phyloP scores from a whole-genome alignment of 2,329 filamentous ascomycete species.

The Colletotrichum lentis region DNA sequence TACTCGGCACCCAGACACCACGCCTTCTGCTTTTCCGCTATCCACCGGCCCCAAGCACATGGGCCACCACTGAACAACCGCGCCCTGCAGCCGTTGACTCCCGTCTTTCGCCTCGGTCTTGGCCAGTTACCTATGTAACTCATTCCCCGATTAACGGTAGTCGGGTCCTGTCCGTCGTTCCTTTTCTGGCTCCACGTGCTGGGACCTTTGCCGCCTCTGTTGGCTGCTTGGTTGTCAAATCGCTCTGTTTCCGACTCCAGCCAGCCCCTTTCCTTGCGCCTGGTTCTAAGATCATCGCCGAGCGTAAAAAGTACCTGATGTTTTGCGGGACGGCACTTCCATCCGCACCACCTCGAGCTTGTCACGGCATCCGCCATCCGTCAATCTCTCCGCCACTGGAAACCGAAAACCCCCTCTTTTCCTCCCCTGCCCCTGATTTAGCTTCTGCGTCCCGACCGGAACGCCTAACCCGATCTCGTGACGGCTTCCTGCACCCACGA shows the following conservation, averaged over 20 bases:
- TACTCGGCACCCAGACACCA: slow-evolving; percentile 9
- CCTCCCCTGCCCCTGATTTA: background rate
- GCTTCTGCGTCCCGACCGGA: slow-evolving; percentile 17
- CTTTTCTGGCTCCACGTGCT: slow-evolving; percentile 24
- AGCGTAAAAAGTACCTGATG: slow-evolving; percentile 33
- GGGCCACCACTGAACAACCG: slow-evolving; percentile 12
- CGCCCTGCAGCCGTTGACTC: slow-evolving; percentile 23
- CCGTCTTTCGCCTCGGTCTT: background rate
- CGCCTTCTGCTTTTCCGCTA: slow-evolving; percentile 24
- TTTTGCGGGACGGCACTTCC: slow-evolving; percentile 23
- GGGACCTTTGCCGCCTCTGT: slow-evolving; percentile 14
- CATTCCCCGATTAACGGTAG: slow-evolving; percentile 10
- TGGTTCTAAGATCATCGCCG: slow-evolving; percentile 30
- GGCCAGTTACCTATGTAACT: slow-evolving; percentile 11
- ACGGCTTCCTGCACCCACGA: slow-evolving; percentile 31
- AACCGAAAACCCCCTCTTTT: background rate
- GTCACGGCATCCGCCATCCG: slow-evolving; percentile 30
- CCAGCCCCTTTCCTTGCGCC: background rate
- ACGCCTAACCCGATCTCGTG: slow-evolving; percentile 32
- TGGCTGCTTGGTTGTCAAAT: slow-evolving; percentile 18
- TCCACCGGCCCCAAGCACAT: slow-evolving; percentile 17
- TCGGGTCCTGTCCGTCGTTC: slow-evolving; percentile 19
- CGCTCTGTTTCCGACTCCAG: slow-evolving; percentile 25
- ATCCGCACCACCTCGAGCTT: slow-evolving; percentile 26
- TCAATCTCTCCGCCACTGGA: background rate